Evolutionary conservation across 352 stramenopile genomes (phyloP).

Genomic region (Pythium scleroteichum): DNA sequence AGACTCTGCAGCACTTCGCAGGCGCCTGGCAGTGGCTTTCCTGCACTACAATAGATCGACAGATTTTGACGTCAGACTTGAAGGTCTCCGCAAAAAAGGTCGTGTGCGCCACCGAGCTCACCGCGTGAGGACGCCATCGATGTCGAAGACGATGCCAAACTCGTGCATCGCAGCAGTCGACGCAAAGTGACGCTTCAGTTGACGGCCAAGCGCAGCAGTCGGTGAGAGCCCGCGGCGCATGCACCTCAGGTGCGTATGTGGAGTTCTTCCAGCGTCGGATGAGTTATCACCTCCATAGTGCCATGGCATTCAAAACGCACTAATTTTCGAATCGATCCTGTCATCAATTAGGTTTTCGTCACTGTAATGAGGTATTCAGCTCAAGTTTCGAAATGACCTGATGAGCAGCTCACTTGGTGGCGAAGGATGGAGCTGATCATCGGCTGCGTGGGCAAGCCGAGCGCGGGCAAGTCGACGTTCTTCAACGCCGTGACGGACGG

Average conservation of each 20-base stretch:
- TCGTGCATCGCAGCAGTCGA: constrained; percentile 12
- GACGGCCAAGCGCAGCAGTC: no score
- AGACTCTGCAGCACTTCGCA: constrained; percentile 63
- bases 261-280: no score
- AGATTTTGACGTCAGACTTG: background rate
- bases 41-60: constrained; percentile 56
- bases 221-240: no score
- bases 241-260: no score
- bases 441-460: constrained; percentile 88
- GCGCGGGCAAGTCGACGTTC: constrained; percentile 88
- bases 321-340: no score
- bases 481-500: constrained; percentile 90
- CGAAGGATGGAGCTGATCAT: constrained; percentile 82
- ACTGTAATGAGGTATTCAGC: no score
- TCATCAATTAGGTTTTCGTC: no score
- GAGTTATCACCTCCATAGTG: no score
- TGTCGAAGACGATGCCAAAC: constrained; percentile 88
- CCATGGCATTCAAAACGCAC: no score
- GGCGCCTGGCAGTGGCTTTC: constrained; percentile 65
- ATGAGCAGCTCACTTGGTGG: no score
- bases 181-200: background rate
- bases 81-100: no score
- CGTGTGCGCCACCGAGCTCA: constrained; percentile 11
- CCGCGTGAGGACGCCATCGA: constrained; percentile 89
- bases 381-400: no score